These are phyloP conservation scores for Linum trigynum DNA, from an alignment of 345 rosid species.

Conservation along the genomic window DNA sequence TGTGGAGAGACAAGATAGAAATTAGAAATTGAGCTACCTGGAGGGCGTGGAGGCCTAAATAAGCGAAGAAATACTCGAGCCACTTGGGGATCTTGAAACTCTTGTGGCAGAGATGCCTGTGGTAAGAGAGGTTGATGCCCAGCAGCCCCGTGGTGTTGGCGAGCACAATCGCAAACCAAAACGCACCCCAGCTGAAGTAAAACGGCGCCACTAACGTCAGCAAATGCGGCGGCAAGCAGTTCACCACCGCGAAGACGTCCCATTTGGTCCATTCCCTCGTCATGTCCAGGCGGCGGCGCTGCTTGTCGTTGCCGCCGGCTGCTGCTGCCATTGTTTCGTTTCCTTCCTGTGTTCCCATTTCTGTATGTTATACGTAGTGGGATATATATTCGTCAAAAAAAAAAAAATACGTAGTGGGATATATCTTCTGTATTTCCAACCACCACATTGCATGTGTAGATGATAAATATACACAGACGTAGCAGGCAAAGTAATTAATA, in stretches of 20 bases:
- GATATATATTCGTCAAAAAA: too few relatives aligned
- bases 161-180: conserved; percentile 50
- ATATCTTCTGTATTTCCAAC: too few relatives aligned
- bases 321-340: too few relatives aligned
- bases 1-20: too few relatives aligned
- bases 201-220: conserved; percentile 64
- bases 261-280: conserved; percentile 32
- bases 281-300: too few relatives aligned
- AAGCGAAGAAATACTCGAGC: conserved; percentile 82
- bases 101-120: conserved; percentile 60
- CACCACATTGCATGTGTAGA: too few relatives aligned
- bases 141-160: conserved; percentile 55
- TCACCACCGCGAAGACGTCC: conserved; percentile 44
- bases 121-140: conserved; percentile 66
- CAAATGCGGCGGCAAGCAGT: conserved; percentile 52
- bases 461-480: too few relatives aligned
- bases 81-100: conserved; percentile 72
- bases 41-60: conserved; percentile 67
- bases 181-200: conserved; percentile 63
- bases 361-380: too few relatives aligned
- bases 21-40: conserved; percentile 34
- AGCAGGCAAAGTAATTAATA: too few relatives aligned
- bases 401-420: too few relatives aligned
- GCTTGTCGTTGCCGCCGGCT: too few relatives aligned
- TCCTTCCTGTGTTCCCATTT: too few relatives aligned